These are phyloP conservation scores for Naganishia antarctica DNA, from an alignment of 768 basidiomycete species.

Conservation along the genomic window DNA sequence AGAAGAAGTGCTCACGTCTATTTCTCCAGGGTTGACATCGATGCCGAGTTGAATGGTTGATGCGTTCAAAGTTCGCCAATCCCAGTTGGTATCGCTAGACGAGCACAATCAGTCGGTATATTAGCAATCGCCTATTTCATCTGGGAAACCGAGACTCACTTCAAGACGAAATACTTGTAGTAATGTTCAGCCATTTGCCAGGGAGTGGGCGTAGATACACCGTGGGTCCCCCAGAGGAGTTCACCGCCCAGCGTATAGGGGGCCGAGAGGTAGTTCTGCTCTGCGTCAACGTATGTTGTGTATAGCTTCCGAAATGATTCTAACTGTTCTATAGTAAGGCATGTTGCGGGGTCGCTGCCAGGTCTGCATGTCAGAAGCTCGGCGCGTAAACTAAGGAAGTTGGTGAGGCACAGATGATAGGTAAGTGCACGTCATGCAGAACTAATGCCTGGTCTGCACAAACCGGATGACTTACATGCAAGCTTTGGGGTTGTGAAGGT, in stretches of 20 bases:
- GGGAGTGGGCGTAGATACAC: background rate
- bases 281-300: background rate
- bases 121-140: too few species aligned
- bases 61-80: constrained; percentile 3
- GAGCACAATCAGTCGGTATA: background rate
- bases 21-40: constrained; percentile 1
- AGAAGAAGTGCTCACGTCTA: background rate
- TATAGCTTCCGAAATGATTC: constrained; percentile 1
- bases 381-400: background rate
- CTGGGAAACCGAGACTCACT: background rate
- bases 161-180: constrained; percentile 9
- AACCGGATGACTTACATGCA: background rate
- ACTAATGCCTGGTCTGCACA: too few species aligned
- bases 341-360: background rate
- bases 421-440: too few species aligned
- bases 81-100: constrained; percentile 12
- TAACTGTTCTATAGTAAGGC: background rate
- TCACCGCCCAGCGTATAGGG: background rate
- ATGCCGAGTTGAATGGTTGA: constrained; percentile 1
- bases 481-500: constrained; percentile 7
- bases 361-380: background rate
- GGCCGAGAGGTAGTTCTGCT: background rate
- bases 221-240: background rate
- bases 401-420: too few species aligned
- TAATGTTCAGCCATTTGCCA: constrained; percentile 3